These are phyloP conservation scores for Clarireedia paspali DNA, from an alignment of 2,329 filamentous ascomycete genomes.

Conservation along the genomic window DNA sequence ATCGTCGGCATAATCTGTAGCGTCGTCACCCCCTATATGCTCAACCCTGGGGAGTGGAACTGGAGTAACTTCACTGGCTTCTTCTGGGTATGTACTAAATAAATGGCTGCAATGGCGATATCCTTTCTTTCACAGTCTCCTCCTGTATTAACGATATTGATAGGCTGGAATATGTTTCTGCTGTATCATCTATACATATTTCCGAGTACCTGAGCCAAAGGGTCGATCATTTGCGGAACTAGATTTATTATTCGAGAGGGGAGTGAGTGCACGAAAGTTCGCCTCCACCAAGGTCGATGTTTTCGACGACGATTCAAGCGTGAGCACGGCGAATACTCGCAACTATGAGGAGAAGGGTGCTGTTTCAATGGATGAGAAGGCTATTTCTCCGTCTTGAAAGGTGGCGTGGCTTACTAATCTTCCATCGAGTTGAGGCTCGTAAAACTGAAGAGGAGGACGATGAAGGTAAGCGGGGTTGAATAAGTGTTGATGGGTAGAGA, in stretches of 20 bases:
- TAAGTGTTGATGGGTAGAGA: too few species aligned
- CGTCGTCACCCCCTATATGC: constrained; percentile 85
- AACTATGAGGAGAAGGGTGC: constrained; percentile 62
- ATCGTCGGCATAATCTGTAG: constrained; percentile 76
- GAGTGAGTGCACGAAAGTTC: constrained; percentile 39
- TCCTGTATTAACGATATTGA: not conserved
- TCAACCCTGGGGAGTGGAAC: constrained; percentile 80
- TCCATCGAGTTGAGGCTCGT: too few species aligned
- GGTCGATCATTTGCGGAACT: constrained; percentile 81
- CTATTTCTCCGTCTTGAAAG: not conserved
- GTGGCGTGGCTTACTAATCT: not conserved
- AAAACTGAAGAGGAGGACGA: too few species aligned
- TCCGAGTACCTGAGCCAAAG: constrained; percentile 70
- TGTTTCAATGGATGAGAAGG: not conserved
- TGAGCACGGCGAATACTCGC: constrained; percentile 17
- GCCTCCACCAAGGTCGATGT: constrained; percentile 25
- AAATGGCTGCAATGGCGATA: too few species aligned
- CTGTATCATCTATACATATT: constrained; percentile 63
- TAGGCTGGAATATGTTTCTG: constrained; percentile 51
- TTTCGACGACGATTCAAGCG: constrained; percentile 20
- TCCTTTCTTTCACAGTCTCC: not conserved
- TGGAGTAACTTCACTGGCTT: constrained; percentile 85
- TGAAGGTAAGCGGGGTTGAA: too few species aligned
- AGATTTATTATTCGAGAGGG: constrained; percentile 73
- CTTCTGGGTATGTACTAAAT: constrained; percentile 34